Evolutionary conservation across 2,329 filamentous ascomycete species (phyloP), one percentile per base, ranked within the genome.

Genomic region (Microcera coccophila): DNA sequence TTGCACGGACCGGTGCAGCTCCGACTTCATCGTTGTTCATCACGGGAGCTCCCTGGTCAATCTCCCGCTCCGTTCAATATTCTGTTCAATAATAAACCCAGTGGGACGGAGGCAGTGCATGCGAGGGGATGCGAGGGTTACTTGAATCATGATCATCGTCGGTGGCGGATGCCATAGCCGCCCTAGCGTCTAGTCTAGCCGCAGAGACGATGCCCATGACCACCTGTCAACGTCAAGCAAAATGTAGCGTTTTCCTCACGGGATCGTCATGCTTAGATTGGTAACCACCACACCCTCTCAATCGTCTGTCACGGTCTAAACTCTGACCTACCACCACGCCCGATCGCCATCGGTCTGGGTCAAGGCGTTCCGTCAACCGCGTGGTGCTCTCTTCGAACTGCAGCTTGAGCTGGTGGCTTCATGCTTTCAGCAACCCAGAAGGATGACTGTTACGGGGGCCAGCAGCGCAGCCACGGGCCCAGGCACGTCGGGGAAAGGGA

Each of bases 101-200:
- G n/a, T n/a, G n/a, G n/a, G n/a, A n/a, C n/a, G n/a, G 24, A 14
- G 9, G 9, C 24, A 28, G 24, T 28, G 9, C 24, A 28, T 9
- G 24, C 24, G 24, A 28, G 24, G 14, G 9, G 24, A 28, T 9
- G 9, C 9, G 14, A 28, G 9, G 9, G 29, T 39, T 33, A 29
- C 34, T 49, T 54, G 42, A 54, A 50, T 54, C 55, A 54, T 49
- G 47, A 45, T 49, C 52, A 55, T 51, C 46, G 53, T 41, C 39
- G 54, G 47, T 57, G 55, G 53, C 52, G 55, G 55, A 47, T 59
- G 49, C 43, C 42, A 54, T 54, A 55, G 55, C 55, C 55, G 55
- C 53, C 44, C 47, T 59, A 59, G 55, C 52, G 53, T 52, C 51
- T 37, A 35, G 36, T 38, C 47, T 55, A 59, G 49, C 48, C 47